Percentiles rank a stretch among this genome's conserved stretches.
These are phyloP conservation scores for Boletus edulis DNA, from an alignment of 768 basidiomycete species.

Conservation along the genomic window DNA sequence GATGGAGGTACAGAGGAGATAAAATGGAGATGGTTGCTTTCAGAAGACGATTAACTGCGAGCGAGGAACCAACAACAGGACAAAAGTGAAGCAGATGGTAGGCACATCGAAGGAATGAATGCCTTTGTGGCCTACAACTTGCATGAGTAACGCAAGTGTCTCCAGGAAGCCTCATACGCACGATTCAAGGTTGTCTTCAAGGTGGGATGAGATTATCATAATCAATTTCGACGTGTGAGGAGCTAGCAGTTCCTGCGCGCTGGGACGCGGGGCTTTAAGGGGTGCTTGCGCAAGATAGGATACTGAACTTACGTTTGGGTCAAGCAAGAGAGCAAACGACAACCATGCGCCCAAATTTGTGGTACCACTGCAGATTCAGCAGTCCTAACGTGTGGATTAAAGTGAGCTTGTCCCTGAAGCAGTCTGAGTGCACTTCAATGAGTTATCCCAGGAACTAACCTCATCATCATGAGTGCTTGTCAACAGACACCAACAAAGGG, in stretches of 20 bases:
- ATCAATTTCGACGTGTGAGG: conserved; percentile 56
- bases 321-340: conserved; percentile 48
- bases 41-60: conserved; percentile 51
- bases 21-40: conserved; percentile 52
- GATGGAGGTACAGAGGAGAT: conserved; percentile 44
- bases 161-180: conserved; percentile 30
- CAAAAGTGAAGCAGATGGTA: conserved; percentile 42
- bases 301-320: conserved; percentile 43
- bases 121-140: conserved; percentile 33
- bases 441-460: conserved; percentile 26
- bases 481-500: conserved; percentile 51
- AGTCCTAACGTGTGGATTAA: conserved; percentile 49
- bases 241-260: conserved; percentile 52
- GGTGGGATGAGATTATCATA: conserved; percentile 51
- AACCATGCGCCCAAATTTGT: conserved; percentile 52
- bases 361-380: conserved; percentile 51
- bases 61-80: conserved; percentile 44
- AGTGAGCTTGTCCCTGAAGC: conserved; percentile 44
- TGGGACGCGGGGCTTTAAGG: conserved; percentile 25
- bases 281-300: neutral
- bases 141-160: conserved; percentile 5
- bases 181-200: conserved; percentile 55
- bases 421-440: conserved; percentile 1
- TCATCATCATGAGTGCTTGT: conserved; percentile 46
- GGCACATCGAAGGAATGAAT: conserved; percentile 46